A percentile compares a stretch with the other conserved stretches of the same genome.
phyloP scores from a whole-genome alignment of 768 basidiomycete genomes.

The Termitomyces sp. region DNA sequence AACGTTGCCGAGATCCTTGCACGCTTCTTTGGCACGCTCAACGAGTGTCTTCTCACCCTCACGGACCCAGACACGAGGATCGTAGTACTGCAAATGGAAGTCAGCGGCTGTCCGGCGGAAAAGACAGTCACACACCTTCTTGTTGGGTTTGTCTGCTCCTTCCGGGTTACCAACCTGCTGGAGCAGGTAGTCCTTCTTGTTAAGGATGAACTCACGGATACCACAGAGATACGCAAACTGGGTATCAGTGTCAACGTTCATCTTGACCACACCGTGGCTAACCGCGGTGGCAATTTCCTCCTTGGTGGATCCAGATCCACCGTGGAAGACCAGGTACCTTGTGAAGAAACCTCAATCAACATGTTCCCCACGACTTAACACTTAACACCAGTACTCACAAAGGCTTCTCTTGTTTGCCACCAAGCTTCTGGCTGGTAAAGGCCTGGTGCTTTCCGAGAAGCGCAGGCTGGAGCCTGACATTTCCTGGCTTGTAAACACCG shows the following conservation, averaged over 20 bases:
- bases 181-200: constrained; percentile 84
- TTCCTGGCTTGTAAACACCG: constrained; percentile 99
- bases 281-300: constrained; percentile 95
- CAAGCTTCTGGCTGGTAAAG: constrained; percentile 63
- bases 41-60: constrained; percentile 94
- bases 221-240: constrained; percentile 89
- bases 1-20: constrained; percentile 74
- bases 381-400: constrained; percentile 47
- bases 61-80: constrained; percentile 97
- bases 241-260: constrained; percentile 97
- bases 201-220: constrained; percentile 82
- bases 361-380: background rate
- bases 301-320: constrained; percentile 95
- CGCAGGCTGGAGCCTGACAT: constrained; percentile 89
- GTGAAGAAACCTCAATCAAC: background rate
- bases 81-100: constrained; percentile 58
- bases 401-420: constrained; percentile 62
- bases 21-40: constrained; percentile 90
- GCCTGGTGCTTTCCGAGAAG: constrained; percentile 89
- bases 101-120: background rate
- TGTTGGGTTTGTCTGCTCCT: constrained; percentile 96
- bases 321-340: constrained; percentile 99
- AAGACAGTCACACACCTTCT: constrained; percentile 59
- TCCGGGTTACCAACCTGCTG: constrained; percentile 97
- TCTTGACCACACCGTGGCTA: constrained; percentile 91